phyloP scores from a whole-genome alignment of 345 rosid genomes.

The Hibiscus syriacus region DNA sequence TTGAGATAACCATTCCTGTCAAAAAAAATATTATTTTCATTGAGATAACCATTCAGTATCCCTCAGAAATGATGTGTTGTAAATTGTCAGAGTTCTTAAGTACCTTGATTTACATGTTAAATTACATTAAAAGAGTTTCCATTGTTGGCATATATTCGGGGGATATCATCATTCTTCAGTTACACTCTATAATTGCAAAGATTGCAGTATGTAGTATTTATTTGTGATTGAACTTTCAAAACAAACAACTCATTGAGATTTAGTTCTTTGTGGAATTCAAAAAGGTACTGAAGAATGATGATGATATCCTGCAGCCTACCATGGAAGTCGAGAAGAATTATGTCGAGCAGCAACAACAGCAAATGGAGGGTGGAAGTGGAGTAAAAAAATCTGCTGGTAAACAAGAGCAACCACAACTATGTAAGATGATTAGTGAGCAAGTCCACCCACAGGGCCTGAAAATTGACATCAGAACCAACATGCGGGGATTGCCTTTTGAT shows the following conservation, averaged over 20 bases:
- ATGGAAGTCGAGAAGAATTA: neutral
- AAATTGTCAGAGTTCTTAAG: too few relatives aligned
- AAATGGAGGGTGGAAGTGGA: neutral
- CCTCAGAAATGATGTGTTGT: too few relatives aligned
- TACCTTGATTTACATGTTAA: too few relatives aligned
- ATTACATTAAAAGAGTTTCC: neutral
- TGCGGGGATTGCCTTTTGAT: neutral
- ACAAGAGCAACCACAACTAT: neutral
- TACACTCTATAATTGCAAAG: neutral
- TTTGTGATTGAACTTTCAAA: slow-evolving; percentile 1
- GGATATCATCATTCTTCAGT: too few relatives aligned
- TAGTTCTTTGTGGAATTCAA: neutral
- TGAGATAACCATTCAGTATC: neutral
- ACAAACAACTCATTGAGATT: neutral
- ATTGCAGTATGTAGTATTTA: neutral
- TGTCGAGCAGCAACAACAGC: neutral
- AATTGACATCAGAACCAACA: neutral
- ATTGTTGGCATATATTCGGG: too few relatives aligned
- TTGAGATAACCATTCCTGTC: too few relatives aligned
- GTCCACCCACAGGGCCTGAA: neutral
- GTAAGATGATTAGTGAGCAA: neutral
- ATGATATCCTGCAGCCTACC: neutral
- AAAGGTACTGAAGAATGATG: slow-evolving; percentile 1
- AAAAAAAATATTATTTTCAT: too few relatives aligned
- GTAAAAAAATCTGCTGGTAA: neutral